Percentiles rank a stretch among this genome's conserved stretches.
phyloP scores from a whole-genome alignment of 1,284 basidiomycete genomes.

The Irpex lacteus region DNA sequence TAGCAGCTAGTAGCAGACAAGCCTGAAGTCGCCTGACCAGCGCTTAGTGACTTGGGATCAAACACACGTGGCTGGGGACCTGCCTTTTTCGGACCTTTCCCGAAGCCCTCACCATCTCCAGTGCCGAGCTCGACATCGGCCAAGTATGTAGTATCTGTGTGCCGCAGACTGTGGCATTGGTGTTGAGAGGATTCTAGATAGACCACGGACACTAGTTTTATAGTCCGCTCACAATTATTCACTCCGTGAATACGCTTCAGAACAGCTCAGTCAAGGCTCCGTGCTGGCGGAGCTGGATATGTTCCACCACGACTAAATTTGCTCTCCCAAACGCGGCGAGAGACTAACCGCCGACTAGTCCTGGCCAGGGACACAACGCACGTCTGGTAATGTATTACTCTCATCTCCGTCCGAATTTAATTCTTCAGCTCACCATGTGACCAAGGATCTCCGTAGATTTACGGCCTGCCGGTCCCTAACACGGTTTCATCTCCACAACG shows the following conservation, averaged over 20 bases:
- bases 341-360: background rate
- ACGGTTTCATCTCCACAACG: slow-evolving; percentile 9
- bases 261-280: background rate
- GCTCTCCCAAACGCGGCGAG: background rate
- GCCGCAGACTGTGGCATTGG: too few relatives aligned
- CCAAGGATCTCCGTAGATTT: slow-evolving; percentile 12
- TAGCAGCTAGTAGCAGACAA: slow-evolving; percentile 2
- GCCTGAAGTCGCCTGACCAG: background rate
- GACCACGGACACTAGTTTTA: too few relatives aligned
- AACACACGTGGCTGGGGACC: background rate
- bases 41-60: background rate
- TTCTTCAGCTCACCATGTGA: slow-evolving; percentile 11
- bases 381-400: background rate
- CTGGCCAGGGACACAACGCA: background rate
- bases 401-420: slow-evolving; percentile 9
- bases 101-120: background rate
- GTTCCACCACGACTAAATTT: background rate
- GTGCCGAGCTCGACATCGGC: background rate
- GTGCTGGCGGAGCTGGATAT: background rate
- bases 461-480: slow-evolving; percentile 6
- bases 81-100: slow-evolving; percentile 4
- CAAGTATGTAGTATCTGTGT: too few relatives aligned
- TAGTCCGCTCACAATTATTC: background rate
- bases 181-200: too few relatives aligned
- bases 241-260: background rate